Conservation (phyloP, 441 rosid genomes). For the Aleurites moluccanus region DNA sequence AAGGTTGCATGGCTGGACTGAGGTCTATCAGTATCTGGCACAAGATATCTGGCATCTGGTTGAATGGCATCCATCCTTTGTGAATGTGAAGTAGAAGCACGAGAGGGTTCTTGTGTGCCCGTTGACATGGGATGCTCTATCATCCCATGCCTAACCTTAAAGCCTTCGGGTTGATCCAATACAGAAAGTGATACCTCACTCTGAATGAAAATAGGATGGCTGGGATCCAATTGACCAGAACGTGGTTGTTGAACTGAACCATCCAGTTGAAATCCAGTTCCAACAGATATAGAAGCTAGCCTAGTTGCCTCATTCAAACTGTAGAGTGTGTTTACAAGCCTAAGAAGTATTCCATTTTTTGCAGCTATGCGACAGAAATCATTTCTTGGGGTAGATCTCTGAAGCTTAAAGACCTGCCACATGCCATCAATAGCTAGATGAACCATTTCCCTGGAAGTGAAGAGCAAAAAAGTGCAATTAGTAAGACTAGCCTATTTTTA, state of each 20-base stretch:
- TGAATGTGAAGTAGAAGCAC: slow-evolving; percentile 60
- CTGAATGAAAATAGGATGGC: slow-evolving; percentile 58
- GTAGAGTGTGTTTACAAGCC: slow-evolving; percentile 92
- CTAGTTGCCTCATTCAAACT: slow-evolving; percentile 98
- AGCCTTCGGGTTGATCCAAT: slow-evolving; percentile 54
- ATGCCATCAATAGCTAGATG: slow-evolving; percentile 99
- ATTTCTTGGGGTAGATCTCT: slow-evolving; percentile 85
- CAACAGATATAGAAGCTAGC: slow-evolving; percentile 68
- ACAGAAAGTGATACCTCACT: slow-evolving; percentile 47
- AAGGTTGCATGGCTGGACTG: slow-evolving; percentile 54
- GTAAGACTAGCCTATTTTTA: neutral
- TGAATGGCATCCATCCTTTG: slow-evolving; percentile 63
- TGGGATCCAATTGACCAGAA: slow-evolving; percentile 73
- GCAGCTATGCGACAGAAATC: slow-evolving; percentile 98
- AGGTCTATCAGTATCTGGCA: slow-evolving; percentile 56
- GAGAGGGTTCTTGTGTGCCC: slow-evolving; percentile 60
- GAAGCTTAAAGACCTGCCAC: slow-evolving; percentile 99
- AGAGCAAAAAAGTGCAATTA: slow-evolving; percentile 28
- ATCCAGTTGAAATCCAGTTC: slow-evolving; percentile 57
- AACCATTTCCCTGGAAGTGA: slow-evolving; percentile 92
- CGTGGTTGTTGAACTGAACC: slow-evolving; percentile 54
- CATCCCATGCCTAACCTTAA: slow-evolving; percentile 56
- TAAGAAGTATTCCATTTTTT: slow-evolving; percentile 77
- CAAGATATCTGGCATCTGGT: slow-evolving; percentile 47
- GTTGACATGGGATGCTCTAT: slow-evolving; percentile 40